Evolutionary conservation across 495 filamentous ascomycete species (phyloP), one percentile per base, ranked within the genome.

Genomic region (Aspergillus hancockii): DNA sequence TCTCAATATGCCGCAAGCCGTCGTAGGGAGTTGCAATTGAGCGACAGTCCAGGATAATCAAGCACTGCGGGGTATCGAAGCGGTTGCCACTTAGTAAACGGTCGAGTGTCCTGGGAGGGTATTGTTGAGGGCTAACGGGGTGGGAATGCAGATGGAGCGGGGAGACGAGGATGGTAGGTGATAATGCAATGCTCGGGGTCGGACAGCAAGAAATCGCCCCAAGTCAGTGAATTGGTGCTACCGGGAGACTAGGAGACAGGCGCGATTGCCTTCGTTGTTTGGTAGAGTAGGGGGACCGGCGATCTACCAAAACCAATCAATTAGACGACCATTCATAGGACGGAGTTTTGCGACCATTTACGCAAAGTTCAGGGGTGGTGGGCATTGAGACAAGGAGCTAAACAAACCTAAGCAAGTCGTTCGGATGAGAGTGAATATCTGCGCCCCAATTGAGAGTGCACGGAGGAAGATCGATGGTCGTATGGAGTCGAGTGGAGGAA

Each of bases 301-400:
- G 63, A 69, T 69, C 66, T 69, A 60, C 66, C 66, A 54, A 63
- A 43, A 63, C 57, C 63, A 66, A 69, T 69, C 65, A 69, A 32
- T 61, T 57, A 65, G 23, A 64, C 52, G 54, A 61, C 61, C 61
- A 64, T 66, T 66, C 57, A 60, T 53, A 50, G 61, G n/a, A 62
- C 51, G 55, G 59, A 36, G 34, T 40, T 28, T 58, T 31, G 63
- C 60, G 58, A 55, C 34, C 45, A 57, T 60, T 49, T 36, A 43
- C 50, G 49, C 54, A 60, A 56, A 4, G 56, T 32, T 65, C 63
- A 60, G 59, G 66, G 66, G 63, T 52, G 43, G 22, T 47, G 60
- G 57, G 10, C 46, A 21, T 52, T 60, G 40, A 57, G 54, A 47
- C 32, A 61, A 18, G 54, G 56, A 63, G 51, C 51, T 61, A 52